Conservation (phyloP, 139 green algal species). For the Desmodesmus armatus region DNA sequence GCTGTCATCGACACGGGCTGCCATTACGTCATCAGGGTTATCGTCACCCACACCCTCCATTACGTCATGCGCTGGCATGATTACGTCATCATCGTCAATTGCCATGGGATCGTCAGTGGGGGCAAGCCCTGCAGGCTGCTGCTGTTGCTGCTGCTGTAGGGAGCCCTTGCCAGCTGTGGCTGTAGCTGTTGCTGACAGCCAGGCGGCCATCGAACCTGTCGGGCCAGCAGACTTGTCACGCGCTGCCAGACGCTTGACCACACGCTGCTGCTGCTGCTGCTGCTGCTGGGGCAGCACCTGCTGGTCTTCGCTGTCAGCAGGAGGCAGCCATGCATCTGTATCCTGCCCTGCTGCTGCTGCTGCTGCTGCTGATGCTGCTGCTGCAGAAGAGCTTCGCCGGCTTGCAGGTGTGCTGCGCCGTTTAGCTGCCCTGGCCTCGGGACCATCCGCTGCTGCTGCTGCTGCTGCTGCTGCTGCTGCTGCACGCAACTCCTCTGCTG, state of each 20-base stretch:
- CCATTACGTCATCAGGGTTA: too few relatives aligned
- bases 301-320: background rate
- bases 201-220: background rate
- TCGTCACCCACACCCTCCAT: too few relatives aligned
- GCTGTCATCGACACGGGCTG: background rate
- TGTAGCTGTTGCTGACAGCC: background rate
- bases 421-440: background rate
- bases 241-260: too few relatives aligned
- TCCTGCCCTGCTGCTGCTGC: slow-evolving; percentile 29
- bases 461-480: background rate
- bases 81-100: too few relatives aligned
- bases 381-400: background rate
- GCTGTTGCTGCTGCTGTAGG: slow-evolving; percentile 4
- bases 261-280: slow-evolving; percentile 25
- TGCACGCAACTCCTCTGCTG: background rate
- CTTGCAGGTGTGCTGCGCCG: background rate
- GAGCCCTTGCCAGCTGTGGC: background rate
- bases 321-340: background rate
- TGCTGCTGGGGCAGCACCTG: slow-evolving; percentile 1
- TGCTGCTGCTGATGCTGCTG: background rate
- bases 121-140: background rate
- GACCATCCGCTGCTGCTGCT: background rate
- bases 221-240: background rate
- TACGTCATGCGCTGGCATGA: too few relatives aligned
- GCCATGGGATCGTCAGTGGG: too few relatives aligned